Percentiles rank a stretch among this genome's conserved stretches.
Conservation (phyloP, 208 protist genomes). For the Crithidia brevicula region DNA sequence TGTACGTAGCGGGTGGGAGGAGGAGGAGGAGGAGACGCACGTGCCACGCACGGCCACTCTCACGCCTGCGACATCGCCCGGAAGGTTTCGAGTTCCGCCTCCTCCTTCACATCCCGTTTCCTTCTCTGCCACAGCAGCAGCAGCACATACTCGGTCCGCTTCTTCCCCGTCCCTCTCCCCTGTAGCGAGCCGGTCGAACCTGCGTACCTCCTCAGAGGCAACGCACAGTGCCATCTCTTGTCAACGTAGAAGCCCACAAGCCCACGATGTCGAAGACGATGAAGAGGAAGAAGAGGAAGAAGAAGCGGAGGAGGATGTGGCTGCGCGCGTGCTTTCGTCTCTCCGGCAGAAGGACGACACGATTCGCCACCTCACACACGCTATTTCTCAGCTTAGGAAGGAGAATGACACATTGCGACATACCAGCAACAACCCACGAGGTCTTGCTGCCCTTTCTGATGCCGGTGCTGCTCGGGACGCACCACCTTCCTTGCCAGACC, state of each 20-base stretch:
- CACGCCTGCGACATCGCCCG: background rate
- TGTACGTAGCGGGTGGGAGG: too few species aligned
- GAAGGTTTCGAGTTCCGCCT: constrained; percentile 12
- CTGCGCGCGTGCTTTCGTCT: constrained; percentile 28
- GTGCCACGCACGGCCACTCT: background rate
- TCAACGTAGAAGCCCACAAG: too few species aligned
- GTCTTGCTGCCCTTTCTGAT: background rate
- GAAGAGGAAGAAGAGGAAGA: constrained; percentile 15
- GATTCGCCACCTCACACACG: constrained; percentile 25
- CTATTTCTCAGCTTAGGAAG: constrained; percentile 1
- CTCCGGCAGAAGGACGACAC: constrained; percentile 33
- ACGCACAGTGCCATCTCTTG: too few species aligned
- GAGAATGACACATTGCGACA: constrained; percentile 14
- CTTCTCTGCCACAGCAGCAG: background rate
- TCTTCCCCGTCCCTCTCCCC: background rate
- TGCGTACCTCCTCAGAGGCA: background rate
- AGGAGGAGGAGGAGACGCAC: too few species aligned
- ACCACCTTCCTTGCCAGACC: too few species aligned
- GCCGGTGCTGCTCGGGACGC: background rate
- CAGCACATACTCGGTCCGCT: background rate
- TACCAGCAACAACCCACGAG: too few species aligned
- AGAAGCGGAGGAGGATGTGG: constrained; percentile 25
- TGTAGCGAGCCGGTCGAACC: too few species aligned
- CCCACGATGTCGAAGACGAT: too few species aligned
- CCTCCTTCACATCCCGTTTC: background rate